Base-by-base conservation (phyloP, 345 rosid genomes). In the Trapa incisa region DNA sequence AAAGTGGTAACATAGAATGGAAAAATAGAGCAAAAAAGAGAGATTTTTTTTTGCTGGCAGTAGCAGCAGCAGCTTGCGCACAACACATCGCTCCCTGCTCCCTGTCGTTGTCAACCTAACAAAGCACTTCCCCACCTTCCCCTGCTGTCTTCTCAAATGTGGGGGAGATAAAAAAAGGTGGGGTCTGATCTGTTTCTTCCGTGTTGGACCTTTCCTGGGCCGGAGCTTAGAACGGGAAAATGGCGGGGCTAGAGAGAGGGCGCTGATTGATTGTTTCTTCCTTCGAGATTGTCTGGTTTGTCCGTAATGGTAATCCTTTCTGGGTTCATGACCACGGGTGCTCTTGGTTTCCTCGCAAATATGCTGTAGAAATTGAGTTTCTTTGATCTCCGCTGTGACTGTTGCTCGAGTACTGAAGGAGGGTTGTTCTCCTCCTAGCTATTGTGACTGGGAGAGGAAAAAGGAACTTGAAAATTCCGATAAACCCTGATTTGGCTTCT, bases 201-300 rank as follows among this genome's bases (percentile, higher is more conserved):
- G 33, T 45, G 63, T 35, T 33, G 63, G 63, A 35, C 63, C 32
- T 58, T 58, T 58, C 32, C 63, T 58, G 63, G 63, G 63, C 35
- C 48, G 11, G 48, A 45, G 37, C 32, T 58, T 58, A 10, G 15
- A 32, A 6, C 2, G 63, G 63, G 29, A 22, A 33, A 35, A 22
- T 22, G 29, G 29, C 29, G 29, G 29, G 29, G 29, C 29, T 22
- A 22, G 29, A 22, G 29, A 22, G 29, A 22, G 29, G 29, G 29
- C 29, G 29, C 29, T 22, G 29, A 22, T 22, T 22, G 29, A 22
- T 22, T 22, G 29, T 22, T 22, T 22, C 29, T 22, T 22, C 29
- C 62, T 57, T 37, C 62, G 37, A 57, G 37, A 37, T 57, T 15
- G 33, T 37, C 62, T 58, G 37, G 35, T 54, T 54, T 54, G 12